phyloP scores from a whole-genome alignment of 495 filamentous ascomycete species.

The Aspergillus bertholletiae region DNA sequence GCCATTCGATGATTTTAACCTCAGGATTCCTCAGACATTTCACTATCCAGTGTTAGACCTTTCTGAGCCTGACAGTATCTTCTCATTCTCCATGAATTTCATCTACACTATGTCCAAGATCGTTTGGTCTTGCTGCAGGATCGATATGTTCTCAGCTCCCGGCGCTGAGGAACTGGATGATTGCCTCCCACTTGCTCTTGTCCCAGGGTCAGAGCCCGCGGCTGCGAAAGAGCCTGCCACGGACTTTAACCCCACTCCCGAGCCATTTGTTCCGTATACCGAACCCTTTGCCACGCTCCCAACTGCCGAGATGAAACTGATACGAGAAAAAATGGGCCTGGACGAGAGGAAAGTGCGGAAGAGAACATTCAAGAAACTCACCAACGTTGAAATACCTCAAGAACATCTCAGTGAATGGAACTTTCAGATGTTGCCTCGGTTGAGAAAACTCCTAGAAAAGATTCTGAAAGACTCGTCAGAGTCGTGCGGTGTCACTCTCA shows the following conservation, averaged over 20 bases:
- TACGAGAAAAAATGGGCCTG: slow-evolving; percentile 22
- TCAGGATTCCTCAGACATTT: slow-evolving; percentile 44
- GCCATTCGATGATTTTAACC: slow-evolving; percentile 42
- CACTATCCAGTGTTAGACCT: slow-evolving; percentile 47
- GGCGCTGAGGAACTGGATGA: slow-evolving; percentile 43
- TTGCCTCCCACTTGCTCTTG: slow-evolving; percentile 42
- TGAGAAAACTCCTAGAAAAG: slow-evolving; percentile 67
- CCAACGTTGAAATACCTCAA: slow-evolving; percentile 49
- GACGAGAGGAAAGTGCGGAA: slow-evolving; percentile 36
- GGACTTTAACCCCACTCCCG: slow-evolving; percentile 14
- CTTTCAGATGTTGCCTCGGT: slow-evolving; percentile 62
- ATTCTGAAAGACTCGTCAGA: slow-evolving; percentile 56
- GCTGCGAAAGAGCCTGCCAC: slow-evolving; percentile 21
- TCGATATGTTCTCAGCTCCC: slow-evolving; percentile 45
- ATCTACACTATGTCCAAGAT: slow-evolving; percentile 46
- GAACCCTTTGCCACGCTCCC: slow-evolving; percentile 21
- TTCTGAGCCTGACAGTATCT: slow-evolving; percentile 43
- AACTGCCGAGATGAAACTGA: slow-evolving; percentile 19
- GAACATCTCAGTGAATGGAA: slow-evolving; percentile 70
- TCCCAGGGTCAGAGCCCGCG: slow-evolving; percentile 32
- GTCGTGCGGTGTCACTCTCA: slow-evolving; percentile 70
- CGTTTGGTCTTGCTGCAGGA: slow-evolving; percentile 38
- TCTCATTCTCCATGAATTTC: slow-evolving; percentile 48
- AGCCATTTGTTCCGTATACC: slow-evolving; percentile 20
- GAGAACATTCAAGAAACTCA: slow-evolving; percentile 42